phyloP scores from a whole-genome alignment of 495 filamentous ascomycete species.

The Penicillium arizonense region DNA sequence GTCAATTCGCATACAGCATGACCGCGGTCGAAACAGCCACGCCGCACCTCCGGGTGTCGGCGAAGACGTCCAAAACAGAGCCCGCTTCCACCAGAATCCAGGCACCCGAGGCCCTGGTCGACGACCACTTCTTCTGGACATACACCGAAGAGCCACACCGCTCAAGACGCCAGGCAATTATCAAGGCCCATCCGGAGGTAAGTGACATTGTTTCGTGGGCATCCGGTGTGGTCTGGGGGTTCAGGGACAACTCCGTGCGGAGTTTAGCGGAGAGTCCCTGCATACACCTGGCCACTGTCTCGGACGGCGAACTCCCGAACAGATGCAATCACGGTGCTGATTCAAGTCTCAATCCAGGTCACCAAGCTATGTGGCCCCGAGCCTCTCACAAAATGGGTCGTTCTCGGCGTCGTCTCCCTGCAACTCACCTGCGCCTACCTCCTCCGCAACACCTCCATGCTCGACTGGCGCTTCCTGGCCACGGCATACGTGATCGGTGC shows the following conservation, averaged over 20 bases:
- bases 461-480: slow-evolving; percentile 79
- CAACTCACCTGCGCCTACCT: slow-evolving; percentile 79
- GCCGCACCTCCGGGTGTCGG: slow-evolving; percentile 40
- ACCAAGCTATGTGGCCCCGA: slow-evolving; percentile 97
- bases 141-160: slow-evolving; percentile 98
- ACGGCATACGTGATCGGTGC: slow-evolving; percentile 92
- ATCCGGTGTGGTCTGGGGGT: not conserved
- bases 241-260: not conserved
- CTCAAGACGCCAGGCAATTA: slow-evolving; percentile 85
- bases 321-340: slow-evolving; percentile 7
- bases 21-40: slow-evolving; percentile 31
- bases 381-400: slow-evolving; percentile 91
- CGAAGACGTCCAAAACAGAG: slow-evolving; percentile 26
- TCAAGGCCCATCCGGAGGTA: slow-evolving; percentile 98
- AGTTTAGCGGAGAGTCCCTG: slow-evolving; percentile 3
- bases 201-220: not conserved
- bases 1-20: slow-evolving; percentile 23
- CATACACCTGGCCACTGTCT: slow-evolving; percentile 1
- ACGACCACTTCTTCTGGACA: slow-evolving; percentile 81
- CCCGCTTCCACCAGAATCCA: slow-evolving; percentile 27
- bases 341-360: slow-evolving; percentile 54
- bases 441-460: slow-evolving; percentile 74
- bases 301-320: not conserved
- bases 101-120: slow-evolving; percentile 34
- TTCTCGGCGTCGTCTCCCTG: slow-evolving; percentile 77